Percentiles rank a stretch among this genome's conserved stretches.
These are phyloP conservation scores for Coemansia furcata DNA, from an alignment of 192 early-diverging fungal species.

Conservation along the genomic window DNA sequence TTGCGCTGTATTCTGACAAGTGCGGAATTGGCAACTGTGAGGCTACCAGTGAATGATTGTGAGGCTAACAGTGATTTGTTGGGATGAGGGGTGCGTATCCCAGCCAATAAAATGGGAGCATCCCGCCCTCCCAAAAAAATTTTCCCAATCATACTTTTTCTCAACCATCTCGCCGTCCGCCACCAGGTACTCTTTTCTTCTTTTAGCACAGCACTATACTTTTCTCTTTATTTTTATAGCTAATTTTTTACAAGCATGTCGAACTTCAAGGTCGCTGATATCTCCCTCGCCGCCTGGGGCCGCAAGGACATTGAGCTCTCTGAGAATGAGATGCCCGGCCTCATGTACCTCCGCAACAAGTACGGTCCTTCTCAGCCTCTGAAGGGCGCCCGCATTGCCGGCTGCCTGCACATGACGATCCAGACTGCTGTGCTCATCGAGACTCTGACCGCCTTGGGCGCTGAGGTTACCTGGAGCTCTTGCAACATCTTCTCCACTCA, in stretches of 20 bases:
- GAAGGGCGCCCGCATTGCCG: constrained; percentile 93
- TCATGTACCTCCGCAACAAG: constrained; percentile 91
- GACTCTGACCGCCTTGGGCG: constrained; percentile 92
- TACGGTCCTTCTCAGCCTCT: constrained; percentile 89
- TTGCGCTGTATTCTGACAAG: background rate
- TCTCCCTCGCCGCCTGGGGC: constrained; percentile 91
- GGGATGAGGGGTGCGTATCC: constrained; percentile 1
- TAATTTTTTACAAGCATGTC: constrained; percentile 23
- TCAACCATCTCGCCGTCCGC: background rate
- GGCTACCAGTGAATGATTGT: background rate
- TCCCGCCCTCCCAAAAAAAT: constrained; percentile 10
- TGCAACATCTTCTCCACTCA: constrained; percentile 98
- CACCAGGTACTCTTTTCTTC: constrained; percentile 1
- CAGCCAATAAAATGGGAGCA: background rate
- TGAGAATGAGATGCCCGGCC: constrained; percentile 99
- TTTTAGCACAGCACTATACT: background rate
- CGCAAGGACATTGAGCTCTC: constrained; percentile 95
- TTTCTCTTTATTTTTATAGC: constrained; percentile 7
- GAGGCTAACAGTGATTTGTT: background rate
- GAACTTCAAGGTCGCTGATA: constrained; percentile 74
- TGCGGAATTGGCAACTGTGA: background rate
- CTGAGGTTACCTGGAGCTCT: constrained; percentile 86
- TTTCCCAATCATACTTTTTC: background rate
- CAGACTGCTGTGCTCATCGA: constrained; percentile 98
- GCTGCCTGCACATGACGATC: constrained; percentile 99